phyloP scores from a whole-genome alignment of 2,329 filamentous ascomycete species.

The Sporothrix dimorphospora region DNA sequence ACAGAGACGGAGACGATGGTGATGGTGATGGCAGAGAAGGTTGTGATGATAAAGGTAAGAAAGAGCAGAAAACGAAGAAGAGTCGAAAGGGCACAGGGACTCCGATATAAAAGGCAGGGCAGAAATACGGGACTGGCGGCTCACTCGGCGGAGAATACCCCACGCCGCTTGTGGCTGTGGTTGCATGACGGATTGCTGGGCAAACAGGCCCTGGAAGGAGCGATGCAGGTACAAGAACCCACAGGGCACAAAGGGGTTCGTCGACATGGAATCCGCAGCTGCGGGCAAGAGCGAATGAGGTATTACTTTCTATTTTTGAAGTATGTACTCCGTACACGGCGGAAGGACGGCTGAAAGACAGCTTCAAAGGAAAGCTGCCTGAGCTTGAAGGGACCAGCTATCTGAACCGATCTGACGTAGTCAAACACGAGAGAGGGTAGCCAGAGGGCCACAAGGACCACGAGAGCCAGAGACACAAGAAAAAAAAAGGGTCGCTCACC shows the following conservation, averaged over 20 bases:
- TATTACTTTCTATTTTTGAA: background rate
- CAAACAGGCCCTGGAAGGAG: background rate
- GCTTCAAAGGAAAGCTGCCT: background rate
- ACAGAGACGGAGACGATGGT: background rate
- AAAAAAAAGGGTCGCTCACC: conserved; percentile 9
- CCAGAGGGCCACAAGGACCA: background rate
- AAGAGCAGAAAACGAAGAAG: background rate
- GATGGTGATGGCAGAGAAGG: background rate
- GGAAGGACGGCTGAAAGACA: background rate
- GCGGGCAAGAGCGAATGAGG: background rate
- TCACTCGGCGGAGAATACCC: background rate
- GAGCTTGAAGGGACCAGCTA: background rate
- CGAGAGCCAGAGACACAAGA: background rate
- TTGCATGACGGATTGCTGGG: background rate
- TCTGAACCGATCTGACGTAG: background rate
- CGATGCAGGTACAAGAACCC: conserved; percentile 6
- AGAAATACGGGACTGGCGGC: conserved; percentile 8
- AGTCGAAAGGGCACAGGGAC: background rate
- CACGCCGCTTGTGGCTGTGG: conserved; percentile 18
- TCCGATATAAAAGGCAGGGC: background rate
- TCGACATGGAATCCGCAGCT: background rate
- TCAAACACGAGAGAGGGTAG: background rate
- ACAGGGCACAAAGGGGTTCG: background rate
- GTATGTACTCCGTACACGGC: background rate
- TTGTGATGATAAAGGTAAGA: background rate